Percentiles rank a stretch among this genome's conserved stretches.
Evolutionary conservation across 257 asterid genomes (phyloP).

Genomic region (Lithospermum erythrorhizon): DNA sequence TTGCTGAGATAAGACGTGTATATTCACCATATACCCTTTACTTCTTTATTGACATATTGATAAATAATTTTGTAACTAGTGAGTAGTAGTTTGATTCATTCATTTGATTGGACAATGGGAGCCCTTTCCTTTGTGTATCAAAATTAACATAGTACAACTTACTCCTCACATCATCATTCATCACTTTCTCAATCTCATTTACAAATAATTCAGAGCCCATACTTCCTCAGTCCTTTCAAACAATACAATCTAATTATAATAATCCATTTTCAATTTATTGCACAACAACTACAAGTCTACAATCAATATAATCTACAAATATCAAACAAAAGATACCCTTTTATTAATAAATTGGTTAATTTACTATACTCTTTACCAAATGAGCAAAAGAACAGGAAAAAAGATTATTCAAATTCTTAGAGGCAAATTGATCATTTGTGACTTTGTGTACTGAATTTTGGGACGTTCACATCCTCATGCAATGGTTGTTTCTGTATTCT

Average conservation of each 20-base stretch:
- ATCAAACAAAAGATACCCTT: background rate
- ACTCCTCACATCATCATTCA: conserved; percentile 28
- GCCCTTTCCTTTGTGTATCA: conserved; percentile 39
- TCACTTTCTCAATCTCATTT: conserved; percentile 4
- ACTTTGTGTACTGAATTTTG: background rate
- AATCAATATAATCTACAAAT: background rate
- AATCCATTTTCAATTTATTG: too few relatives aligned
- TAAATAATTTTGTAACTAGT: background rate
- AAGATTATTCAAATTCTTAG: too few relatives aligned
- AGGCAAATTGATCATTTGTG: too few relatives aligned
- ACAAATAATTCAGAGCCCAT: conserved; percentile 23
- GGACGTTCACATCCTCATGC: background rate
- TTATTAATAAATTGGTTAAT: too few relatives aligned
- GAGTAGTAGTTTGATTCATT: background rate
- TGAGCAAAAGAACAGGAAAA: background rate
- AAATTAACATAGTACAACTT: conserved; percentile 32
- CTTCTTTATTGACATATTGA: too few relatives aligned
- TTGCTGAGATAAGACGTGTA: too few relatives aligned
- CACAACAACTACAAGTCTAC: background rate
- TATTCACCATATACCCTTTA: too few relatives aligned
- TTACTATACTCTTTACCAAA: background rate
- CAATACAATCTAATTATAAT: too few relatives aligned
- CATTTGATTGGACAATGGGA: conserved; percentile 27
- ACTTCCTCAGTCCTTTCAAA: conserved; percentile 28
- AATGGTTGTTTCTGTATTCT: background rate